phyloP scores from a whole-genome alignment of 2,329 filamentous ascomycete genomes.

The Cladosporium halotolerans region DNA sequence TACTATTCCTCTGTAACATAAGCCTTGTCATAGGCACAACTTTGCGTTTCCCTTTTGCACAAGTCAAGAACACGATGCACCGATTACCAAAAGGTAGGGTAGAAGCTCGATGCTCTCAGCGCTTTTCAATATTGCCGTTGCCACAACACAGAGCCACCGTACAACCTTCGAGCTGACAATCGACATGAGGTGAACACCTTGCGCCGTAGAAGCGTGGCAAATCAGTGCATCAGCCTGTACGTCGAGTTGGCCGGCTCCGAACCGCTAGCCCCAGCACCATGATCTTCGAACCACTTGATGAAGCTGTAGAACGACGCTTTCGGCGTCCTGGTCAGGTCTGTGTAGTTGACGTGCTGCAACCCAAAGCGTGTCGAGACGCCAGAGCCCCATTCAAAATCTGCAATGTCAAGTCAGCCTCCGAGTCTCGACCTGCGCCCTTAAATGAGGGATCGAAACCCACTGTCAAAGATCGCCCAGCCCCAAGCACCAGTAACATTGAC shows the following conservation, averaged over 20 bases:
- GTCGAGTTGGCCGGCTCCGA: not conserved
- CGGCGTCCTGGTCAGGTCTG: conserved; percentile 30
- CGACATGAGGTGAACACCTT: too few relatives aligned
- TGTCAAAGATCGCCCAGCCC: conserved; percentile 33
- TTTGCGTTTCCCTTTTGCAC: too few relatives aligned
- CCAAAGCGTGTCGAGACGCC: conserved; percentile 31
- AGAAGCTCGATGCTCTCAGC: too few relatives aligned
- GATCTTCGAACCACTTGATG: conserved; percentile 29
- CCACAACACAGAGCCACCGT: too few relatives aligned
- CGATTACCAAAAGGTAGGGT: too few relatives aligned
- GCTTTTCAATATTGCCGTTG: too few relatives aligned
- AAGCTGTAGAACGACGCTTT: conserved; percentile 37
- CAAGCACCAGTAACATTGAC: conserved; percentile 30
- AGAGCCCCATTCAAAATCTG: conserved; percentile 28
- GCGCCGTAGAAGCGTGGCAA: too few relatives aligned
- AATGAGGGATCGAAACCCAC: conserved; percentile 11
- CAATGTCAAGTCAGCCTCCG: not conserved
- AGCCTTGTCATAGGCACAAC: too few relatives aligned
- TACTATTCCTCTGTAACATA: too few relatives aligned
- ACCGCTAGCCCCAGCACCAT: conserved; percentile 4
- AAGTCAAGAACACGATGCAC: too few relatives aligned
- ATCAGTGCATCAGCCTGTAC: not conserved
- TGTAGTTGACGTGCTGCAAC: conserved; percentile 32
- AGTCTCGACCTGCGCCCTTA: too few relatives aligned
- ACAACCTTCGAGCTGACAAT: too few relatives aligned